Evolutionary conservation across 768 basidiomycete genomes (phyloP).

Genomic region (Mycena chlorophos): DNA sequence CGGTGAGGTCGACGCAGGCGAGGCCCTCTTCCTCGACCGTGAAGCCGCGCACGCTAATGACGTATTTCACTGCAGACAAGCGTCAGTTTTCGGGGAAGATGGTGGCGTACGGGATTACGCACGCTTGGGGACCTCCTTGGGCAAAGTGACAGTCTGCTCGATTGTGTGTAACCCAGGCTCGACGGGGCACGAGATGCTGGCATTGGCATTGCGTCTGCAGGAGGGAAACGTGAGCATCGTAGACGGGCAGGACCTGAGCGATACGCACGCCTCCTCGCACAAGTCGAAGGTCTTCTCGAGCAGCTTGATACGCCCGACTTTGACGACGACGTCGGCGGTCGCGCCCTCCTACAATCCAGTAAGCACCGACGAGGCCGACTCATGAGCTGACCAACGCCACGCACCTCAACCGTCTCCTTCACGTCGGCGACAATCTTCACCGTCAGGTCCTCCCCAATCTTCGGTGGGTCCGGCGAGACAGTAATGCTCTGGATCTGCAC

Average conservation of each 20-base stretch:
- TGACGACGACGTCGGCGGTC: conserved; percentile 68
- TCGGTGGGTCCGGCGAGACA: conserved; percentile 67
- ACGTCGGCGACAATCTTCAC: conserved; percentile 59
- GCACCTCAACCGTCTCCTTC: conserved; percentile 50
- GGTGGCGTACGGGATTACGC: conserved; percentile 43
- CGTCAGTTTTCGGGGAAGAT: not conserved
- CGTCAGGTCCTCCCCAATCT: conserved; percentile 65
- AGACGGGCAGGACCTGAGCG: conserved; percentile 13
- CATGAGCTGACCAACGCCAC: conserved; percentile 11
- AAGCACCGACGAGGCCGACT: conserved; percentile 12
- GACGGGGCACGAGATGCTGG: conserved; percentile 68
- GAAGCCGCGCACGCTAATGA: conserved; percentile 10
- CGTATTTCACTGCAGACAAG: conserved; percentile 12
- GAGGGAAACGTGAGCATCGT: conserved; percentile 32
- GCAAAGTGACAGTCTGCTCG: conserved; percentile 61
- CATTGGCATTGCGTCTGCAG: conserved; percentile 52
- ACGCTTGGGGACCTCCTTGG: conserved; percentile 70
- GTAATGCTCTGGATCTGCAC: conserved; percentile 52
- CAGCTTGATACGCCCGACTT: conserved; percentile 71
- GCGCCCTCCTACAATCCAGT: conserved; percentile 58
- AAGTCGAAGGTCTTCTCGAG: conserved; percentile 65
- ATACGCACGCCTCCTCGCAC: conserved; percentile 71
- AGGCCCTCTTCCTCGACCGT: conserved; percentile 13
- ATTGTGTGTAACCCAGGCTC: conserved; percentile 54
- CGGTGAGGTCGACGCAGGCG: conserved; percentile 15